Base-by-base conservation (phyloP, 805 yeast species). In the Ascoidea tarda region DNA sequence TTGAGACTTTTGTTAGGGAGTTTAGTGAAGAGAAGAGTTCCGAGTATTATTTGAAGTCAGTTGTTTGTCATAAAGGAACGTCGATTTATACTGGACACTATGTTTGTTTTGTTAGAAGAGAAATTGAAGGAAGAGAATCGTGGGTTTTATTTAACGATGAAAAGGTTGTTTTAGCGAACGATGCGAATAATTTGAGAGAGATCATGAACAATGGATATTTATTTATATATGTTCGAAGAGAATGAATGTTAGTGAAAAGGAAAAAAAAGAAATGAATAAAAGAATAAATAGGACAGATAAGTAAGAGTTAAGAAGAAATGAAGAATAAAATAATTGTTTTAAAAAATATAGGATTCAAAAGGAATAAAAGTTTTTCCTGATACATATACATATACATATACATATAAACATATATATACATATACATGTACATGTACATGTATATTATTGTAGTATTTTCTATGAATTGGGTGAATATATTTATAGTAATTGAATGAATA, bases 21-120 rank as follows among this genome's bases (percentile, higher is more conserved):
- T 48, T 31, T 14, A 38, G 54, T 16, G 31, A 51, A 4, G 64
- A 62, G 1, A 57, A 59, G 8, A 61, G 67, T 75, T 0, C 54
- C 6, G 49, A 59, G 14, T 88, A 82, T 61, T 56, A 59, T 4
- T 65, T 90, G 49, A 71, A 74, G 48, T 84, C 84, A 0, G 82
- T 86, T 5, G 72, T 90, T 14, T 88, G 96, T 63, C 97, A 89
- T 65, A 90, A 89, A 64, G 97, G 97, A 6, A 73, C 80, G 1
- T 84, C 95, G 10, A 84, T 87, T 1, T 96, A 90, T 59, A 86
- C 96, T 0, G 96, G 96, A 0, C 97, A 89, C 64, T 89, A 89
- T 65, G 96, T 90, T 46, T 86, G 82, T 1, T 89, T 84, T 60
- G 70, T 86, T 38, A 75, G 72, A 53, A 76, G 78, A 54, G 51